phyloP scores from a whole-genome alignment of 257 asterid genomes.

The Knoxia roxburghii region DNA sequence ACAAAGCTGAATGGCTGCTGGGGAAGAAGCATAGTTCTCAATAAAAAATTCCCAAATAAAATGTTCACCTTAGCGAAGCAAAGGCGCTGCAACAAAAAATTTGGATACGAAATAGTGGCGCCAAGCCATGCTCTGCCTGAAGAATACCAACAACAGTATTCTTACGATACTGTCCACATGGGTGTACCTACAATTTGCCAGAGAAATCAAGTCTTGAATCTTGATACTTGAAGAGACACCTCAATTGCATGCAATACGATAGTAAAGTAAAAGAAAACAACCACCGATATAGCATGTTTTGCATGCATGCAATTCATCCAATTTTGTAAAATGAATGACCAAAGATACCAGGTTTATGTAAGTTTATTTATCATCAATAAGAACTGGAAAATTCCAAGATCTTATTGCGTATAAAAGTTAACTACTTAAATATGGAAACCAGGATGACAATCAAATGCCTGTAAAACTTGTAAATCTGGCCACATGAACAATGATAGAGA shows the following conservation, averaged over 20 bases:
- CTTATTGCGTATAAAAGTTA: neutral
- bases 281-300: neutral
- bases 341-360: neutral
- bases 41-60: neutral
- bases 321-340: neutral
- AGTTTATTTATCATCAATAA: neutral
- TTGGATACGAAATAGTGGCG: conserved; percentile 92
- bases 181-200: conserved; percentile 62
- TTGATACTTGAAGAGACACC: neutral
- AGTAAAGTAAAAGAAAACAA: neutral
- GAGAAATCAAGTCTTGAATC: neutral
- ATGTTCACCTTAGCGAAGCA: neutral
- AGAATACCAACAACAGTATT: conserved; percentile 90
- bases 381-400: neutral
- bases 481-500: neutral
- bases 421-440: neutral
- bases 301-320: neutral
- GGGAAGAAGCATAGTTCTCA: neutral
- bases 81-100: conserved; percentile 15
- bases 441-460: neutral
- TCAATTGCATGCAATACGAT: neutral
- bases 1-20: neutral
- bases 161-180: conserved; percentile 98
- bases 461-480: neutral
- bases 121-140: conserved; percentile 89